A percentile compares a stretch with the other conserved stretches of the same genome.
Evolutionary conservation across 768 basidiomycete species (phyloP).

Genomic region (Dendrothele bispora): DNA sequence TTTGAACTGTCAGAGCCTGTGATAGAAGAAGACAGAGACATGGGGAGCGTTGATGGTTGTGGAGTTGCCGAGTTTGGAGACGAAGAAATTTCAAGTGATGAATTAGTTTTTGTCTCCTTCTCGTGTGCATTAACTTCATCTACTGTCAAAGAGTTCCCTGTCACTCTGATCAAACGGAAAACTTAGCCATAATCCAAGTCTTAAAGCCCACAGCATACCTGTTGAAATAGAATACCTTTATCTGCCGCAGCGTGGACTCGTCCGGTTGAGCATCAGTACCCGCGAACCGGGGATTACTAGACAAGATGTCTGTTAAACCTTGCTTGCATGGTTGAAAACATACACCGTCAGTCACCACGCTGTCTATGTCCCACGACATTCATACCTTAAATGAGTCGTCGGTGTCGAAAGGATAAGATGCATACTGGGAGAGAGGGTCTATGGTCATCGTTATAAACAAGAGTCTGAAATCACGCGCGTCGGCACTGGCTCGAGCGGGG

Average conservation of each 20-base stretch:
- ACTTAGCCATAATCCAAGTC: background rate
- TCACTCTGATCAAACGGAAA: slow-evolving; percentile 27
- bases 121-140: slow-evolving; percentile 42
- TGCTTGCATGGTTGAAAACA: slow-evolving; percentile 50
- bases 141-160: slow-evolving; percentile 40
- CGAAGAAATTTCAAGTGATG: background rate
- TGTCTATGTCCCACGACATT: background rate
- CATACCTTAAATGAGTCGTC: slow-evolving; percentile 62
- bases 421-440: slow-evolving; percentile 32
- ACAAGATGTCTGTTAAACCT: slow-evolving; percentile 60
- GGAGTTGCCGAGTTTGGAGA: no score
- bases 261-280: slow-evolving; percentile 34
- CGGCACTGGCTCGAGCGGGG: no score
- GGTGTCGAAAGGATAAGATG: slow-evolving; percentile 49
- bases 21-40: background rate
- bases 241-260: slow-evolving; percentile 50
- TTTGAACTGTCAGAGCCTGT: no score
- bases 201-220: slow-evolving; percentile 28
- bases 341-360: slow-evolving; percentile 7
- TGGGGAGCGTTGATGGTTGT: slow-evolving; percentile 1
- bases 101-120: slow-evolving; percentile 10
- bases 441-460: no score
- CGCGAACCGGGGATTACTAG: slow-evolving; percentile 37
- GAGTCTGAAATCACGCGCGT: no score
- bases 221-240: slow-evolving; percentile 76